Conservation (phyloP, 2,329 filamentous ascomycete genomes). For the Pseudogymnoascus destructans region DNA sequence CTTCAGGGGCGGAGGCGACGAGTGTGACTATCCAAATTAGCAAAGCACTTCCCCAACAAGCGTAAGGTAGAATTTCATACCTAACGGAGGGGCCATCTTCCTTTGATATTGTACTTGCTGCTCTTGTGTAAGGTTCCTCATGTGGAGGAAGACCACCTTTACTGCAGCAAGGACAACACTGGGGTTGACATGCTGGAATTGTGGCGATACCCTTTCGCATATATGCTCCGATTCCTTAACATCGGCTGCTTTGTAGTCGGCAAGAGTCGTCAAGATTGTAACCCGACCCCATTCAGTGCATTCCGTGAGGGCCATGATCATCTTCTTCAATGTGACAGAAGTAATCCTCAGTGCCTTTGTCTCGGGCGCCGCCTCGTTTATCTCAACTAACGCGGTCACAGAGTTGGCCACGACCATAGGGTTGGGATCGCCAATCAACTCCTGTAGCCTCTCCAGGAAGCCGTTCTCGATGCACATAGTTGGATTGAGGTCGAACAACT, state of each 20-base stretch:
- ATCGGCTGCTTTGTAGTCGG: slow-evolving; percentile 76
- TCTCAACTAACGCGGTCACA: slow-evolving; percentile 85
- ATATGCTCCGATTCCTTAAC: slow-evolving; percentile 96
- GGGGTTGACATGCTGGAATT: slow-evolving; percentile 97
- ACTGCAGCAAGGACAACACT: slow-evolving; percentile 95
- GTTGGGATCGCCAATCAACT: slow-evolving; percentile 93
- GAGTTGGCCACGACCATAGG: slow-evolving; percentile 99
- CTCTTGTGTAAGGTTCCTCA: slow-evolving; percentile 70
- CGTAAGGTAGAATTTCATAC: slow-evolving; percentile 35
- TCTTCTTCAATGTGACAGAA: slow-evolving; percentile 75
- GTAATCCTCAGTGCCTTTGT: slow-evolving; percentile 78
- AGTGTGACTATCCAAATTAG: slow-evolving; percentile 56
- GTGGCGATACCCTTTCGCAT: slow-evolving; percentile 86
- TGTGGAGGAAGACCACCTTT: slow-evolving; percentile 94
- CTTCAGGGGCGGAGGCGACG: slow-evolving; percentile 88
- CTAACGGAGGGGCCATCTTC: slow-evolving; percentile 95
- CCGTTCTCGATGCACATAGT: slow-evolving; percentile 91
- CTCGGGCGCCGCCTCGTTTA: slow-evolving; percentile 79
- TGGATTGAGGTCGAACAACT: slow-evolving; percentile 91
- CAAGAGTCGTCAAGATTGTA: slow-evolving; percentile 79
- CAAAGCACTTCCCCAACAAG: slow-evolving; percentile 9
- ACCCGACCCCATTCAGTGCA: slow-evolving; percentile 98
- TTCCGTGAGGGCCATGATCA: slow-evolving; percentile 91
- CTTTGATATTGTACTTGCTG: slow-evolving; percentile 76
- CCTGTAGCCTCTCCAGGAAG: slow-evolving; percentile 84